phyloP scores from a whole-genome alignment of 768 basidiomycete genomes.

The Macrocybe gigantea region DNA sequence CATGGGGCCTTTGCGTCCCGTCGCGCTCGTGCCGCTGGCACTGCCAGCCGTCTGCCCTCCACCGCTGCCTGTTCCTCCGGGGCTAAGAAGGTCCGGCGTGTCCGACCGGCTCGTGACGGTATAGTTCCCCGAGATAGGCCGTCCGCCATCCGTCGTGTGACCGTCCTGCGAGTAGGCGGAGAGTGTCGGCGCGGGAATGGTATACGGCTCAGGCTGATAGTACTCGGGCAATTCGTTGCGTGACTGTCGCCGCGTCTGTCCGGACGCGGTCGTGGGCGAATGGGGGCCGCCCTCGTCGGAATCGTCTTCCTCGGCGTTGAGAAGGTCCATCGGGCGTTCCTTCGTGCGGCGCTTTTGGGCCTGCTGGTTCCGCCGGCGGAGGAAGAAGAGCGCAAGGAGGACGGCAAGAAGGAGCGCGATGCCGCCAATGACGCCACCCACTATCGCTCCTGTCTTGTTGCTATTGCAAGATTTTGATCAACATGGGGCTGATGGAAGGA shows the following conservation, averaged over 20 bases:
- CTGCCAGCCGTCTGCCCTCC: conserved; percentile 18
- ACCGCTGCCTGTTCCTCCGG: conserved; percentile 14
- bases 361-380: conserved; percentile 17
- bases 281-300: conserved; percentile 23
- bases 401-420: conserved; percentile 12
- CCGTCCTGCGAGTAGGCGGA: conserved; percentile 8
- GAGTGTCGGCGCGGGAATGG: conserved; percentile 51
- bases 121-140: conserved; percentile 29
- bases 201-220: conserved; percentile 73
- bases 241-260: conserved; percentile 4
- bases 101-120: conserved; percentile 38
- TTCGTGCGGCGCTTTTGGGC: conserved; percentile 27
- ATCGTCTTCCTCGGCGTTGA: conserved; percentile 56
- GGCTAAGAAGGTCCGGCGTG: conserved; percentile 35
- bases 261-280: conserved; percentile 6
- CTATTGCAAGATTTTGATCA: conserved; percentile 14
- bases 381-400: conserved; percentile 15
- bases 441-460: conserved; percentile 23
- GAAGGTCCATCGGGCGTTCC: conserved; percentile 62
- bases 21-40: conserved; percentile 11
- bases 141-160: conserved; percentile 15
- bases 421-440: conserved; percentile 22
- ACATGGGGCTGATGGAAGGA: neutral
- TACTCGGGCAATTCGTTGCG: conserved; percentile 58
- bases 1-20: conserved; percentile 40